phyloP scores from a whole-genome alignment of 164 flowering plant species.

The Houttuynia cordata region DNA sequence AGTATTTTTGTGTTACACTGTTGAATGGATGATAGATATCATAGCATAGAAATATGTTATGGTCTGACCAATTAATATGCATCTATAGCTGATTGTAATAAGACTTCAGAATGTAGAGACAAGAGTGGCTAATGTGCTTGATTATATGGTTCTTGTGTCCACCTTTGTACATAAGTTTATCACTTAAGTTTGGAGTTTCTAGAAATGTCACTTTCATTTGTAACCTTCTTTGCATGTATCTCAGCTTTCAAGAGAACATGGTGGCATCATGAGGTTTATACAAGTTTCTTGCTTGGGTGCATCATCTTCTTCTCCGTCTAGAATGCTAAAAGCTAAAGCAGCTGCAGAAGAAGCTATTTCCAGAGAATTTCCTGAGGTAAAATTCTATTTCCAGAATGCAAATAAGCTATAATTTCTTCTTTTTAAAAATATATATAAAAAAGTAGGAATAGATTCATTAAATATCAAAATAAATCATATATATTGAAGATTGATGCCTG shows the following conservation, averaged over 20 bases:
- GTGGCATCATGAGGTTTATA: constrained; percentile 93
- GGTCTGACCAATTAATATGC: too few species aligned
- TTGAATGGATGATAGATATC: too few species aligned
- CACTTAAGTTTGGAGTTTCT: neutral
- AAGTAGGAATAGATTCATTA: too few species aligned
- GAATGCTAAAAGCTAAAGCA: constrained; percentile 74
- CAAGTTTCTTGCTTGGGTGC: constrained; percentile 94
- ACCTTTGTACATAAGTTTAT: neutral
- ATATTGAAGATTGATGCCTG: too few species aligned
- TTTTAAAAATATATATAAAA: too few species aligned
- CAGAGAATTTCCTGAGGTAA: constrained; percentile 75
- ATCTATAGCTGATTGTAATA: too few species aligned
- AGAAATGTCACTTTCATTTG: neutral
- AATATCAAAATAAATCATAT: too few species aligned
- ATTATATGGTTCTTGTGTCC: too few species aligned
- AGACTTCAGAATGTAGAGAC: too few species aligned
- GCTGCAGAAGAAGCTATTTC: constrained; percentile 80
- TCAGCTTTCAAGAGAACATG: constrained; percentile 96
- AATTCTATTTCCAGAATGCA: neutral
- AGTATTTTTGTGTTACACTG: too few species aligned
- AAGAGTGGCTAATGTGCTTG: too few species aligned
- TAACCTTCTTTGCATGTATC: neutral
- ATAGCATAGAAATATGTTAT: too few species aligned
- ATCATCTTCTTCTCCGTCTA: constrained; percentile 75
- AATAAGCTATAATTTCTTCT: neutral